Evolutionary conservation across 192 early-diverging fungal species (phyloP), one percentile per base, ranked within the genome.

Genomic region (Coemansia aciculifera): DNA sequence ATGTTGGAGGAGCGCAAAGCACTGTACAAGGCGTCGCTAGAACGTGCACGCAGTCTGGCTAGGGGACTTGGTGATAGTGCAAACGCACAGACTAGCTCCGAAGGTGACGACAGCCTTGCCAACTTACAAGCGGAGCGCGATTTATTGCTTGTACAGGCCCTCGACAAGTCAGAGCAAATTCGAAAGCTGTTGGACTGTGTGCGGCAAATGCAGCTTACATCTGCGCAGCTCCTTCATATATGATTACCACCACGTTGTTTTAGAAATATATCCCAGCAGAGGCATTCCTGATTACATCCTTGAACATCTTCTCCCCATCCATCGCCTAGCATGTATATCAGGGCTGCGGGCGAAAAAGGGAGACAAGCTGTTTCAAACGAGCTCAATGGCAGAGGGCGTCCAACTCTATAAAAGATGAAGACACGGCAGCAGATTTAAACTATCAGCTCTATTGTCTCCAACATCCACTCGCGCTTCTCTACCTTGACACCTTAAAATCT

Each of bases 121-220:
- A 48, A n/a, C 17, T 64, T 79, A 7, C 74, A 67, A 34, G 17
- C 21, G 31, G 74, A 76, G 32, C 69, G 79, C 17, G 62, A 73
- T 42, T 23, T 27, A 48, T 43, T 81, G 32, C 60, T 65, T 44
- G 56, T 23, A 15, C 67, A 75, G 52, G 73, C 78, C n/a, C 60
- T 73, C 5, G 73, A 68, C 19, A 75, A 64, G 29, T 71, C 78
- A 0, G 67, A 75, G 23, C 64, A 81, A 51, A 69, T 81, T 2
- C 66, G 67, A n/a, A 59, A 31, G 63, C 61, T 81, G 23, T 48
- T 81, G 32, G 73, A 73, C 63, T 81, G 73, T 43, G 74, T 72
- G 27, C 73, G 73, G 11, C 78, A 81, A 63, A 42, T 81, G 8
- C 78, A 81, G 59, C 60, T 81, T 6, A 68, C 78, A 9, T 81